Conservation (phyloP, 2,329 filamentous ascomycete species). For the Tolypocladium tundrense region DNA sequence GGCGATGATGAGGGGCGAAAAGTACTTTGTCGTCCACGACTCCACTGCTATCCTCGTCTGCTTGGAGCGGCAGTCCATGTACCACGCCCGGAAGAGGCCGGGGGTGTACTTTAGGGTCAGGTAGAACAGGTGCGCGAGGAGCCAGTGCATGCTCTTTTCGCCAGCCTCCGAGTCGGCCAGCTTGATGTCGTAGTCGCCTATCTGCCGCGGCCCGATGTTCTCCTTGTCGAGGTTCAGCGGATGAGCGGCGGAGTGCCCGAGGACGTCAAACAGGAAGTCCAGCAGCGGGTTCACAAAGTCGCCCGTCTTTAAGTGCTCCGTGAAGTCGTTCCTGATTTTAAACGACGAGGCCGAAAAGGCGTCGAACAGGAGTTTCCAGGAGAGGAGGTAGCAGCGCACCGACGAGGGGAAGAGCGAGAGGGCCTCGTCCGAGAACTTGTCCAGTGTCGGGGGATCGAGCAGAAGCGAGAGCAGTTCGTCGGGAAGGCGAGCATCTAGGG, state of each 20-base stretch:
- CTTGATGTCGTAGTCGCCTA: constrained; percentile 42
- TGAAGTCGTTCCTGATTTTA: constrained; percentile 74
- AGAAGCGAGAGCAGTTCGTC: constrained; percentile 79
- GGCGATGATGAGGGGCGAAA: constrained; percentile 60
- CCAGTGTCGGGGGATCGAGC: constrained; percentile 63
- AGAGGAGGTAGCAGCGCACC: constrained; percentile 72
- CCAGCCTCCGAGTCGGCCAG: constrained; percentile 46
- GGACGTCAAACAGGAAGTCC: constrained; percentile 71
- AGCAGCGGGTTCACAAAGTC: constrained; percentile 60
- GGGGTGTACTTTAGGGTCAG: constrained; percentile 67
- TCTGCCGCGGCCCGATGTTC: constrained; percentile 47
- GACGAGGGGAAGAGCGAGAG: constrained; percentile 59
- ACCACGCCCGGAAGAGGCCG: constrained; percentile 74
- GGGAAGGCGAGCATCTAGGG: constrained; percentile 55
- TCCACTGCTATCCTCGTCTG: constrained; percentile 74
- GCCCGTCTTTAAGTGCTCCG: constrained; percentile 65
- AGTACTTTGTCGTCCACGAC: constrained; percentile 74
- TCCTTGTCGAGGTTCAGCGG: constrained; percentile 64
- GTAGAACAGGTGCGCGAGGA: constrained; percentile 81
- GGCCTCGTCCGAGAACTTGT: constrained; percentile 54
- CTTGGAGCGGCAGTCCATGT: constrained; percentile 67
- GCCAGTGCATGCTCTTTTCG: constrained; percentile 69
- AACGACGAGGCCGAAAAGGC: constrained; percentile 70
- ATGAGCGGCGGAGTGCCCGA: constrained; percentile 66
- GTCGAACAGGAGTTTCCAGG: constrained; percentile 86